Base-by-base conservation (phyloP, 352 stramenopile genomes). In the Phytopythium chamaehyphon region DNA sequence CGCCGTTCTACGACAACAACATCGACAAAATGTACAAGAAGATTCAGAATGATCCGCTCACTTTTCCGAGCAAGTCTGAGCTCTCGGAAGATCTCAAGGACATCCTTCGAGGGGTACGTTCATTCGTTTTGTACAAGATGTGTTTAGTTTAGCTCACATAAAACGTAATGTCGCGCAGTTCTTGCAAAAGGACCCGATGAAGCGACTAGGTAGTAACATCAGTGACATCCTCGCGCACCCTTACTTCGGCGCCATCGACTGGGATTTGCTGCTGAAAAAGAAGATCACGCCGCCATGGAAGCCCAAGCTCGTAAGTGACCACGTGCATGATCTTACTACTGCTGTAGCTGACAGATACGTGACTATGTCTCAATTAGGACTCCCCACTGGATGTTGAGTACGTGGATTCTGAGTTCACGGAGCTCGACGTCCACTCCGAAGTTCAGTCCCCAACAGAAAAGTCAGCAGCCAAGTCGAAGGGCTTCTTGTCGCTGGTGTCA, bases 11-110 rank as follows among this genome's bases (percentile, higher is more conserved):
- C 66, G 84, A 95, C 69, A 86, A 81, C 64, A 97, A 97, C 70
- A 92, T 95, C 74, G 86, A 96, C 69, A 93, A 93, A 50, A 96
- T 97, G 83, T 97, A 97, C 73, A 69, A 93, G 44, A 91, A 94
- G 47, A 97, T 97, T 55, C 83, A 96, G 60, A 83, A 92, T 50
- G 82, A 93, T 49, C 66, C 77, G 38, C 64, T 97, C 19, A 63
- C 59, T 39, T 96, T 97, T 51, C 86, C 86, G 0, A 67, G 73
- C 14, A 89, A 88, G 52, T 81, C 83, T 1, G 61, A 76, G 47
- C 68, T 92, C 35, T 54, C 73, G 7, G 71, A 83, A 12, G 79
- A 90, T 26, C 66, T 95, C 35, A 90, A 90, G 57, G 81, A 88
- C 38, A 84, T 95, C 55, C 59, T 95, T 16, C 64, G 75, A 52